Evolutionary conservation across 345 rosid species (phyloP).

Genomic region (Schrenkiella parvula): DNA sequence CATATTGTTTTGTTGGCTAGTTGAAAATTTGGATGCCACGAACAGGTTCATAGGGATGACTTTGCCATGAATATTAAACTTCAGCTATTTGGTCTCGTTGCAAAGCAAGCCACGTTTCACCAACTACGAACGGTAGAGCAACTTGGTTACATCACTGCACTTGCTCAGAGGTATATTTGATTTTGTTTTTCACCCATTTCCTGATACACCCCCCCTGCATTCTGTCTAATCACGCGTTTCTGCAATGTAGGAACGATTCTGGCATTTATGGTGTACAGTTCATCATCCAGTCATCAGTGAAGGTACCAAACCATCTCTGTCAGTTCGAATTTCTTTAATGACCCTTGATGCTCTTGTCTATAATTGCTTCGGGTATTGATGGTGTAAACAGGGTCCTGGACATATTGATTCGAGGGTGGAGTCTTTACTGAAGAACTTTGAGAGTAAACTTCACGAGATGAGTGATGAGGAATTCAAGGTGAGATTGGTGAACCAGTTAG

Average conservation of each 20-base stretch:
- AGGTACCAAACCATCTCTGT: constrained; percentile 42
- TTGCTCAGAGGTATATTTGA: constrained; percentile 57
- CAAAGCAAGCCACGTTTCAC: constrained; percentile 91
- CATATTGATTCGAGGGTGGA: constrained; percentile 78
- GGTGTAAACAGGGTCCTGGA: constrained; percentile 56
- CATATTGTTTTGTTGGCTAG: neutral
- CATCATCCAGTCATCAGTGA: constrained; percentile 77
- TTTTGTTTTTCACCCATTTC: neutral
- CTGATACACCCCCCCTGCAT: neutral
- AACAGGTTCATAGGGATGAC: constrained; percentile 81
- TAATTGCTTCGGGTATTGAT: neutral
- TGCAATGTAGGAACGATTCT: constrained; percentile 53
- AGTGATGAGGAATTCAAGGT: constrained; percentile 81
- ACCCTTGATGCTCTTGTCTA: neutral
- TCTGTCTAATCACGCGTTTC: neutral
- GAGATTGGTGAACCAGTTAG: constrained; percentile 9
- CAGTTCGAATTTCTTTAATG: neutral
- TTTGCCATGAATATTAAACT: constrained; percentile 68
- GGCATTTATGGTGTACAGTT: constrained; percentile 78
- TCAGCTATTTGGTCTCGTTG: constrained; percentile 69
- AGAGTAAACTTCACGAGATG: constrained; percentile 65
- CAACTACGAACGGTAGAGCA: constrained; percentile 97
- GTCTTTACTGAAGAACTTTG: constrained; percentile 64
- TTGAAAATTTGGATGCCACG: neutral
- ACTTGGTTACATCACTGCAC: constrained; percentile 83